These are phyloP conservation scores for Trametes polyzona DNA, from an alignment of 1,284 basidiomycete species.

Conservation along the genomic window DNA sequence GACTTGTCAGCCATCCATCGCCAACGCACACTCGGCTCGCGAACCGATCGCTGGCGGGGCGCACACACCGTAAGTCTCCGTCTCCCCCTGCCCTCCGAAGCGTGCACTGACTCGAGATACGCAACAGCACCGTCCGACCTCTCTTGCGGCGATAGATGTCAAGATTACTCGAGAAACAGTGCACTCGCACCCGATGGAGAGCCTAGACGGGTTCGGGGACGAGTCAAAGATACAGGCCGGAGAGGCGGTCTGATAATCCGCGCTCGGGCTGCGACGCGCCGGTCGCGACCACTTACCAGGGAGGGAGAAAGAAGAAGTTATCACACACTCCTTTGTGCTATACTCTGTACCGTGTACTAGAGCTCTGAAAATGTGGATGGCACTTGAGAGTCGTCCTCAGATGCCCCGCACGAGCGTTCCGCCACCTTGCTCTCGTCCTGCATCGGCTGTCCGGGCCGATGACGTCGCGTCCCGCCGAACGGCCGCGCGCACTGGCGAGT, in stretches of 20 bases:
- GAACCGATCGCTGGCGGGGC: neutral
- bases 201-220: neutral
- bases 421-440: neutral
- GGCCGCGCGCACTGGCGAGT: neutral
- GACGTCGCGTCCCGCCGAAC: too few species aligned
- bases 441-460: too few species aligned
- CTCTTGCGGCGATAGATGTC: constrained; percentile 6
- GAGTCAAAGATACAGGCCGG: neutral
- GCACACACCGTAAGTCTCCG: neutral
- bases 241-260: neutral
- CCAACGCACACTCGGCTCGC: neutral
- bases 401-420: too few species aligned
- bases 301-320: too few species aligned
- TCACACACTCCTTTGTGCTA: too few species aligned
- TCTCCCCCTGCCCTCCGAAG: too few species aligned
- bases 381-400: too few species aligned
- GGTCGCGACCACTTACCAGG: too few species aligned
- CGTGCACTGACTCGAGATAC: neutral
- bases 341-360: too few species aligned
- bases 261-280: too few species aligned
- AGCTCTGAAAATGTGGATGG: too few species aligned
- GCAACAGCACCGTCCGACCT: neutral
- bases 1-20: constrained; percentile 12
- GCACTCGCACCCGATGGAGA: neutral
- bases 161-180: constrained; percentile 15